Evolutionary conservation across 2,329 filamentous ascomycete species (phyloP).

Genomic region (Colletotrichum chlorophyti): DNA sequence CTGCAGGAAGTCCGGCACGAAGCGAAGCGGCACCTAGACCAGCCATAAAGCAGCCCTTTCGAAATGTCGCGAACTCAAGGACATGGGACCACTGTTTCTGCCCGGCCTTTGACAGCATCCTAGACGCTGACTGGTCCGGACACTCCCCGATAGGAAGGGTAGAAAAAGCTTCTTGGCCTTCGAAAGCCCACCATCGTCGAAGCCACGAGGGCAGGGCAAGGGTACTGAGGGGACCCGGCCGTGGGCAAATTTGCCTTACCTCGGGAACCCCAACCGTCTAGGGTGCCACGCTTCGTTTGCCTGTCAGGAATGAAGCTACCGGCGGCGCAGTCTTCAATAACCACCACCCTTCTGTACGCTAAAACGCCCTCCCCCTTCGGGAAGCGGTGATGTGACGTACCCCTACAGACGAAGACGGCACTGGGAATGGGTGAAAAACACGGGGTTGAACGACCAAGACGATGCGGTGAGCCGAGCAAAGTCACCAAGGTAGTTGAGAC

Average conservation of each 20-base stretch:
- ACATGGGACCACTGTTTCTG: too few species aligned
- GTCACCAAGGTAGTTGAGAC: too few species aligned
- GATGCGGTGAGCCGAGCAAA: conserved; percentile 17
- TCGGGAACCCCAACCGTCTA: conserved; percentile 13
- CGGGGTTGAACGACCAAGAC: too few species aligned
- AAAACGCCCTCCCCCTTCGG: too few species aligned
- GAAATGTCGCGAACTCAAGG: too few species aligned
- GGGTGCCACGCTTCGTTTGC: conserved; percentile 21
- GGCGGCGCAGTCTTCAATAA: neutral
- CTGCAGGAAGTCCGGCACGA: conserved; percentile 13
- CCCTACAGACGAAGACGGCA: neutral
- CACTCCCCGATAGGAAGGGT: neutral
- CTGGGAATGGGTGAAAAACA: conserved; percentile 9
- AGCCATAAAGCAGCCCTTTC: neutral
- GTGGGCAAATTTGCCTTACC: conserved; percentile 9
- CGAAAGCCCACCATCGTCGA: neutral
- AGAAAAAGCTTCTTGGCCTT: neutral
- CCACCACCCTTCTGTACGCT: too few species aligned
- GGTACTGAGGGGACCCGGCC: neutral
- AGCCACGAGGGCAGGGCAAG: neutral
- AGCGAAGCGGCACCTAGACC: conserved; percentile 5
- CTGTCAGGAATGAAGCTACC: conserved; percentile 1
- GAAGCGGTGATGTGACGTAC: neutral
- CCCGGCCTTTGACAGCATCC: too few species aligned
- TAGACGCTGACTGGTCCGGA: too few species aligned